Evolutionary conservation across 768 basidiomycete genomes (phyloP).

Genomic region (Mrakia gelida): DNA sequence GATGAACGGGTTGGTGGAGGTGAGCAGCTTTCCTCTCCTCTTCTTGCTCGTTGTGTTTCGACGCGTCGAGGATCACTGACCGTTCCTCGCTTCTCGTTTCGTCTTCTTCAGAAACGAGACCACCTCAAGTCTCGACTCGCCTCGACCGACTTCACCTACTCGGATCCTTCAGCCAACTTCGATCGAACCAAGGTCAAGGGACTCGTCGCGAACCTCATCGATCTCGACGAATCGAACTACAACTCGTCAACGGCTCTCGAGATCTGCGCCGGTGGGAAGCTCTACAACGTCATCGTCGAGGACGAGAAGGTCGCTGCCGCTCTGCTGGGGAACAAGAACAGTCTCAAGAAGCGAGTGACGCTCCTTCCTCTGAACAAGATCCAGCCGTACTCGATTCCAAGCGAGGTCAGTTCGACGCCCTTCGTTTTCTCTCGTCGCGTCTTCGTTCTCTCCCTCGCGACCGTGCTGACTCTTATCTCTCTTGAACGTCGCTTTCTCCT

Average conservation of each 20-base stretch:
- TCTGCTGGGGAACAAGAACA: slow-evolving; percentile 64
- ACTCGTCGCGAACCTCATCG: slow-evolving; percentile 81
- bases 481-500: neutral
- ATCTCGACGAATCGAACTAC: slow-evolving; percentile 63
- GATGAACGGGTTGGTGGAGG: slow-evolving; percentile 62
- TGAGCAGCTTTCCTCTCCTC: slow-evolving; percentile 40
- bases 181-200: slow-evolving; percentile 85
- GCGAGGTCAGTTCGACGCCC: slow-evolving; percentile 48
- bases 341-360: slow-evolving; percentile 80
- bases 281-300: slow-evolving; percentile 91
- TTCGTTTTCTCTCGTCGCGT: neutral
- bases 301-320: slow-evolving; percentile 83
- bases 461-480: neutral
- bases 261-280: slow-evolving; percentile 78
- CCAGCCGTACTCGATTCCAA: slow-evolving; percentile 55
- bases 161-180: slow-evolving; percentile 69
- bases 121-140: slow-evolving; percentile 61
- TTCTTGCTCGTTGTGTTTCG: neutral
- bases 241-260: slow-evolving; percentile 85
- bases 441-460: no score
- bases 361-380: slow-evolving; percentile 94
- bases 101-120: slow-evolving; percentile 39
- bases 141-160: slow-evolving; percentile 70
- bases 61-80: neutral
- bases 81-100: neutral